Conservation (phyloP, 2,329 filamentous ascomycete genomes). For the Verticillium longisporum region DNA sequence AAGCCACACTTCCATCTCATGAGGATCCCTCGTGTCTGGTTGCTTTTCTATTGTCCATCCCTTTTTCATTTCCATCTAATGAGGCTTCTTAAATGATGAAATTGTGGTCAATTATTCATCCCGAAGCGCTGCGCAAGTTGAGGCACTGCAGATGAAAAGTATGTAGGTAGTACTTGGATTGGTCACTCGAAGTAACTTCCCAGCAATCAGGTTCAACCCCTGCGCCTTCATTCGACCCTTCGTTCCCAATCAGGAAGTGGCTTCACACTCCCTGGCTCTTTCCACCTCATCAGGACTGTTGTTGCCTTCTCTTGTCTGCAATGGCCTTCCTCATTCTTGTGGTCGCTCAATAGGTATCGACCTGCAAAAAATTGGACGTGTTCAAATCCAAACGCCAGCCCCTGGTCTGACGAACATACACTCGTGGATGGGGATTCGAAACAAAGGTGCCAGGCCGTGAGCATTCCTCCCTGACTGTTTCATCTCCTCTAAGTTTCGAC, state of each 20-base stretch:
- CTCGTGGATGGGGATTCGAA: conserved; percentile 3
- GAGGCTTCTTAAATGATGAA: no score
- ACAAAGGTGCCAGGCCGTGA: neutral
- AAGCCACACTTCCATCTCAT: neutral
- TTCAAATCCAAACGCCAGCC: neutral
- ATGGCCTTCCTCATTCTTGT: neutral
- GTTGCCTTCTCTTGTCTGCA: neutral
- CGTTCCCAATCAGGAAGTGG: neutral
- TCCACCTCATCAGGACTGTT: neutral
- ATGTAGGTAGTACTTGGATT: no score
- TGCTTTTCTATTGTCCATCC: neutral
- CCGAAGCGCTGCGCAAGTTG: no score
- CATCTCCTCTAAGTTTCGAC: conserved; percentile 4
- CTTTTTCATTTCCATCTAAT: neutral
- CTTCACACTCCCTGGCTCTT: neutral
- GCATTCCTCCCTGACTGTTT: conserved; percentile 7
- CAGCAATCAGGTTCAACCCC: neutral
- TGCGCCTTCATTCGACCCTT: neutral
- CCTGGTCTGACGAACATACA: neutral
- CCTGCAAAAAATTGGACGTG: no score
- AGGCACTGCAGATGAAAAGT: no score
- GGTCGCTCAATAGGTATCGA: no score
- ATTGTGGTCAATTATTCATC: no score
- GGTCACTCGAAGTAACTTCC: neutral
- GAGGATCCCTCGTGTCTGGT: neutral